phyloP scores from a whole-genome alignment of 345 rosid genomes.

The Linum usitatissimum region DNA sequence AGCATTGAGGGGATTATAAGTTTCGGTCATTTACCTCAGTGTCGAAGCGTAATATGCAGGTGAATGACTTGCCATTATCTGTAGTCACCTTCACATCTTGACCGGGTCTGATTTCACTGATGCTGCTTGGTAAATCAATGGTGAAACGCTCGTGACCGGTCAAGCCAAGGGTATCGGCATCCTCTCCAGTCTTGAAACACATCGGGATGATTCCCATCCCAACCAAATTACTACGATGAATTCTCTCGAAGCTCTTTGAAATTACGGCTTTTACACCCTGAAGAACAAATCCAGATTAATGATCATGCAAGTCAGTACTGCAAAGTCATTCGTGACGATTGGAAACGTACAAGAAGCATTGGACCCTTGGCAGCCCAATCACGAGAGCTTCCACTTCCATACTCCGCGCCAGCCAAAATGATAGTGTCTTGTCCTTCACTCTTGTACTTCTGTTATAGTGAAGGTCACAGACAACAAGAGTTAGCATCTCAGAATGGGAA shows the following conservation, averaged over 20 bases:
- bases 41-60: conserved; percentile 57
- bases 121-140: conserved; percentile 50
- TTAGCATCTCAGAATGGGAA: not conserved
- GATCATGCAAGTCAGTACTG: not conserved
- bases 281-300: not conserved
- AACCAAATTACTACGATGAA: conserved; percentile 81
- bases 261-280: conserved; percentile 92
- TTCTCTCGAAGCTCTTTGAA: conserved; percentile 80
- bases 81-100: conserved; percentile 66
- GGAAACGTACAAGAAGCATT: conserved; percentile 52
- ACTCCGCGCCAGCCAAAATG: conserved; percentile 85
- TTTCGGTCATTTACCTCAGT: conserved; percentile 49
- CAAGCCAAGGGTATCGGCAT: conserved; percentile 66
- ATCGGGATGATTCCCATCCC: conserved; percentile 84
- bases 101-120: conserved; percentile 67
- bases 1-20: not conserved
- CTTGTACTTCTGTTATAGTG: conserved; percentile 57
- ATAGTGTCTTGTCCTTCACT: conserved; percentile 55
- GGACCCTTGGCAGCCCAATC: conserved; percentile 99
- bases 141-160: conserved; percentile 73
- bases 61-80: conserved; percentile 62
- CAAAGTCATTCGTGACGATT: not conserved
- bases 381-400: conserved; percentile 96
- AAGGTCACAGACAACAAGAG: not conserved
- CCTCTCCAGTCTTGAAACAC: conserved; percentile 77